phyloP scores from a whole-genome alignment of 2,329 filamentous ascomycete species.

The Gaeumannomyces sp. region DNA sequence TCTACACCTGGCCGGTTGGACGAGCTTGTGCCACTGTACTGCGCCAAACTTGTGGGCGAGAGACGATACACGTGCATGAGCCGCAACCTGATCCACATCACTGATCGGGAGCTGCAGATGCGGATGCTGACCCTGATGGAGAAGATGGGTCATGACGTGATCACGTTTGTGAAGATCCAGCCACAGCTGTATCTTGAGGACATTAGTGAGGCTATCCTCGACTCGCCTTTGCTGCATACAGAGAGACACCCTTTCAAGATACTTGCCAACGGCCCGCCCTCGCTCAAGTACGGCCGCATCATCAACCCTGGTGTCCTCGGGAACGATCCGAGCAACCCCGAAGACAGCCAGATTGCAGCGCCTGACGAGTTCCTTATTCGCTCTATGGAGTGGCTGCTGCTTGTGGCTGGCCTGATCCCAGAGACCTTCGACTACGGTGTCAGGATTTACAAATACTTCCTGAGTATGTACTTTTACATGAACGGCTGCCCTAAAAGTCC shows the following conservation, averaged over 20 bases:
- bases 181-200: slow-evolving; percentile 45
- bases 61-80: slow-evolving; percentile 67
- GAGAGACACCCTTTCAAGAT: slow-evolving; percentile 44
- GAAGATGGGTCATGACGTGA: slow-evolving; percentile 65
- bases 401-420: slow-evolving; percentile 49
- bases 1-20: slow-evolving; percentile 67
- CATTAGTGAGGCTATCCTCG: slow-evolving; percentile 26
- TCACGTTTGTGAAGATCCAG: slow-evolving; percentile 68
- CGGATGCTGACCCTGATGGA: slow-evolving; percentile 69
- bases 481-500: neutral
- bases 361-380: slow-evolving; percentile 69
- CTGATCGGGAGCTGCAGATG: slow-evolving; percentile 57
- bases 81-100: slow-evolving; percentile 68
- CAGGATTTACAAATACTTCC: slow-evolving; percentile 74
- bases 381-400: slow-evolving; percentile 77
- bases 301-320: slow-evolving; percentile 68
- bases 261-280: slow-evolving; percentile 40
- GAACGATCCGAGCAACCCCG: slow-evolving; percentile 50
- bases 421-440: slow-evolving; percentile 43
- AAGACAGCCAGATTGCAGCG: slow-evolving; percentile 48
- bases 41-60: slow-evolving; percentile 63
- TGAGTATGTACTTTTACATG: slow-evolving; percentile 57
- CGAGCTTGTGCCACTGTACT: slow-evolving; percentile 81
- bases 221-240: slow-evolving; percentile 15
- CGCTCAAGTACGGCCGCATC: slow-evolving; percentile 54